Conservation (phyloP, 2,329 filamentous ascomycete genomes). For the Diaporthe citriasiana region DNA sequence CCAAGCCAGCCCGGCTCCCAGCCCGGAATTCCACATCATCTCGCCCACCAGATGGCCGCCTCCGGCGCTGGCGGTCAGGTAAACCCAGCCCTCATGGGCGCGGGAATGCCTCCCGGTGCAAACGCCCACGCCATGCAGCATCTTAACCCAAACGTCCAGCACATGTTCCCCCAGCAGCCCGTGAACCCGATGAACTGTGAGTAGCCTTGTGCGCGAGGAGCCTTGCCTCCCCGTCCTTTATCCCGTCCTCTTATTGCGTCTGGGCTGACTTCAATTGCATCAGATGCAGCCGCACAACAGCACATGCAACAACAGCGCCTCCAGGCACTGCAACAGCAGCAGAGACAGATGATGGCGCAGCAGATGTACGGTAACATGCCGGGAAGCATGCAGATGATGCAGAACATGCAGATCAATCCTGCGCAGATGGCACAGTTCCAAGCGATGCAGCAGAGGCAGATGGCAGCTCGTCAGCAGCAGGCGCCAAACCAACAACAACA, state of each 20-base stretch:
- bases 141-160: slow-evolving; percentile 72
- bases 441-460: slow-evolving; percentile 45
- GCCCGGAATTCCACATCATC: slow-evolving; percentile 76
- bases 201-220: slow-evolving; percentile 43
- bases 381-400: slow-evolving; percentile 67
- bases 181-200: slow-evolving; percentile 56
- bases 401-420: slow-evolving; percentile 58
- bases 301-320: slow-evolving; percentile 69
- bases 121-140: slow-evolving; percentile 81
- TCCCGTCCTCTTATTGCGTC: not conserved
- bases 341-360: slow-evolving; percentile 67
- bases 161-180: slow-evolving; percentile 70
- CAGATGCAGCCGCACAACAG: slow-evolving; percentile 50
- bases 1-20: slow-evolving; percentile 78
- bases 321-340: slow-evolving; percentile 65
- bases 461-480: slow-evolving; percentile 42
- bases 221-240: not conserved
- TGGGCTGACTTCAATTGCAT: slow-evolving; percentile 46
- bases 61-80: slow-evolving; percentile 80
- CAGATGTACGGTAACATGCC: slow-evolving; percentile 65
- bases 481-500: slow-evolving; percentile 43
- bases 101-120: slow-evolving; percentile 77
- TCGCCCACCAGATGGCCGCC: slow-evolving; percentile 77
- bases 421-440: slow-evolving; percentile 53
- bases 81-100: slow-evolving; percentile 80